Percentiles rank a stretch among this genome's conserved stretches.
phyloP scores from a whole-genome alignment of 129 eudicot species.

The Glebionis coronaria region DNA sequence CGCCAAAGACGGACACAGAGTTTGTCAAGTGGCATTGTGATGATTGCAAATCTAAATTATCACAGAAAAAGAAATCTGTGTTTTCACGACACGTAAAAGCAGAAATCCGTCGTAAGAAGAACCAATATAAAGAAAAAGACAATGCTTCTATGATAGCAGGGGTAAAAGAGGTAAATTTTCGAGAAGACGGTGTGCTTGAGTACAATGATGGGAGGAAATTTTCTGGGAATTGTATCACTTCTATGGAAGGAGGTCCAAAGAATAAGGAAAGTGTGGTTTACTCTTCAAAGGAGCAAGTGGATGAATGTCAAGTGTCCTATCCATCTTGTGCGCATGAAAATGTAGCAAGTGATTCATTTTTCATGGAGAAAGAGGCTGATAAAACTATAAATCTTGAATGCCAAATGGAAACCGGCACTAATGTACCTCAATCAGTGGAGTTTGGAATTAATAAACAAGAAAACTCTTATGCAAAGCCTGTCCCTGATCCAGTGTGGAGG shows the following conservation, averaged over 20 bases:
- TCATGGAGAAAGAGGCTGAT: neutral
- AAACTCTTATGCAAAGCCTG: slow-evolving; percentile 27
- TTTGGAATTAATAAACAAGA: neutral
- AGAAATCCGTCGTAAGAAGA: neutral
- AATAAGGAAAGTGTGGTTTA: neutral
- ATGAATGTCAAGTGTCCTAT: neutral
- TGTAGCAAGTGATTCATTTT: neutral
- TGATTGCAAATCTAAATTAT: slow-evolving; percentile 31
- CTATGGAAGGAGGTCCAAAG: neutral
- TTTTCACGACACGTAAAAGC: slow-evolving; percentile 5
- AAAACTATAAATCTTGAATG: slow-evolving; percentile 8
- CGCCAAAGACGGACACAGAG: slow-evolving; percentile 42
- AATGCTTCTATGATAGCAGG: slow-evolving; percentile 5
- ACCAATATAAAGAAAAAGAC: slow-evolving; percentile 6
- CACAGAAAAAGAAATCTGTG: slow-evolving; percentile 13
- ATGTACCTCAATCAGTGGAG: neutral
- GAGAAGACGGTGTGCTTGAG: neutral
- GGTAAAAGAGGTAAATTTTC: slow-evolving; percentile 7
- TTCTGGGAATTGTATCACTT: neutral
- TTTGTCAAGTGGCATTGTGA: slow-evolving; percentile 56
- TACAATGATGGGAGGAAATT: neutral
- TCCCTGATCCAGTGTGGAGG: slow-evolving; percentile 45
- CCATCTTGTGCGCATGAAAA: neutral
- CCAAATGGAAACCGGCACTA: slow-evolving; percentile 4
- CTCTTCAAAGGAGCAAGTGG: neutral